Conservation (phyloP, 108 stramenopile genomes). For the Nannochloropsis gaditana region DNA sequence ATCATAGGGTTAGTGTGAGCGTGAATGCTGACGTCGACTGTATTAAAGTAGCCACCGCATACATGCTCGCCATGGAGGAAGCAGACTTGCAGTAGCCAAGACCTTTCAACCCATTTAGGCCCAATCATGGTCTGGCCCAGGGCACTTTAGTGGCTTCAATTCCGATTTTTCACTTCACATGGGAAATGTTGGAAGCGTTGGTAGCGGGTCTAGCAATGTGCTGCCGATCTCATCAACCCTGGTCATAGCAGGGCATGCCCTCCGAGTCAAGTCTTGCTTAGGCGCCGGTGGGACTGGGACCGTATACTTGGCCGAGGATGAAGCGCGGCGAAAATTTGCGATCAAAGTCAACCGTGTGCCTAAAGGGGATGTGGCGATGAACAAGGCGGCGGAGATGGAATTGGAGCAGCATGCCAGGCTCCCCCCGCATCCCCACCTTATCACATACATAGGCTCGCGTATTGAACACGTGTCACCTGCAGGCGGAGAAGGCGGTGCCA, state of each 20-base stretch:
- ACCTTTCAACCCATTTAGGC: too few relatives aligned
- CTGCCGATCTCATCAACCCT: neutral
- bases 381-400: neutral
- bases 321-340: neutral
- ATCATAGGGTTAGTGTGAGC: too few relatives aligned
- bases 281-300: neutral
- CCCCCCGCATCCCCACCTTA: neutral
- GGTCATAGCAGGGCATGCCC: neutral
- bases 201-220: neutral
- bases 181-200: neutral
- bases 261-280: neutral
- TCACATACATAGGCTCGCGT: neutral
- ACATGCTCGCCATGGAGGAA: too few relatives aligned
- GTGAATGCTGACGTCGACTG: too few relatives aligned
- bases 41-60: too few relatives aligned
- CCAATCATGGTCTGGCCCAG: too few relatives aligned
- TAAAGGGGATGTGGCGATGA: neutral
- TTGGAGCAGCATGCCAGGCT: neutral
- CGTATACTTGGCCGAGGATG: neutral
- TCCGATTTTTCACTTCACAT: neutral
- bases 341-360: neutral
- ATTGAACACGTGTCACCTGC: neutral
- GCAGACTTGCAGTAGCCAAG: too few relatives aligned
- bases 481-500: neutral
- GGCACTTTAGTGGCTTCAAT: too few relatives aligned